Conservation (phyloP, 2,329 filamentous ascomycete species). For the Ilyonectria destructans region DNA sequence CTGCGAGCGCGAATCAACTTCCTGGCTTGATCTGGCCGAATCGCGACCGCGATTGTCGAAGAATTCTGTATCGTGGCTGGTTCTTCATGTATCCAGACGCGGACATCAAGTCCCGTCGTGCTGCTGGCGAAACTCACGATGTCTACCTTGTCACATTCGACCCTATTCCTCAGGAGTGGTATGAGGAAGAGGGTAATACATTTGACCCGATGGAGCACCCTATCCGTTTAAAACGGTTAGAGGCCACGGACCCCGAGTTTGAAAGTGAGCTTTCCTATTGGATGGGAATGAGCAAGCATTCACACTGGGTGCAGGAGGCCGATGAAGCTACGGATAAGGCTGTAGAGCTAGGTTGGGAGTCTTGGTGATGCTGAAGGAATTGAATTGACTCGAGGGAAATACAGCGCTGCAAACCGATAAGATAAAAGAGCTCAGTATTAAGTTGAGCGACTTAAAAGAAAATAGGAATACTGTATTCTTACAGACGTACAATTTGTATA, state of each 20-base stretch:
- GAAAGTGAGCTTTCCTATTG: constrained; percentile 1
- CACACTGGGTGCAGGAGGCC: constrained; percentile 17
- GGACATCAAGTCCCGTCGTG: background rate
- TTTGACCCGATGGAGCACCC: constrained; percentile 25
- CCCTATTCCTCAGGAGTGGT: constrained; percentile 20
- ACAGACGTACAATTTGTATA: background rate
- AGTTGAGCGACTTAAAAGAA: too few species aligned
- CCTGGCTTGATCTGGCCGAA: constrained; percentile 27
- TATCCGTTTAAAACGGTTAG: constrained; percentile 1
- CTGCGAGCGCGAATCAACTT: constrained; percentile 12
- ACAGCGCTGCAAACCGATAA: background rate
- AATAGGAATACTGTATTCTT: background rate
- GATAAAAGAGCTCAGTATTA: too few species aligned
- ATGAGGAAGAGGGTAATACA: constrained; percentile 6
- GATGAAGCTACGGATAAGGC: constrained; percentile 19
- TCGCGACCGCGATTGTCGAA: background rate
- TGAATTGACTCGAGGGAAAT: background rate
- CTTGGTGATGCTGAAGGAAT: background rate
- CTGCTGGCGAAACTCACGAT: background rate
- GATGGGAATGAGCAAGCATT: constrained; percentile 14
- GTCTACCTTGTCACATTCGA: constrained; percentile 22
- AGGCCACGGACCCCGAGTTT: background rate
- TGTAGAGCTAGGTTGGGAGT: constrained; percentile 13
- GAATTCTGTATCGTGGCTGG: constrained; percentile 9
- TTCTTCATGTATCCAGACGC: constrained; percentile 20